Conservation (phyloP, 148 eudicot genomes). For the Rhododendron ovatum region DNA sequence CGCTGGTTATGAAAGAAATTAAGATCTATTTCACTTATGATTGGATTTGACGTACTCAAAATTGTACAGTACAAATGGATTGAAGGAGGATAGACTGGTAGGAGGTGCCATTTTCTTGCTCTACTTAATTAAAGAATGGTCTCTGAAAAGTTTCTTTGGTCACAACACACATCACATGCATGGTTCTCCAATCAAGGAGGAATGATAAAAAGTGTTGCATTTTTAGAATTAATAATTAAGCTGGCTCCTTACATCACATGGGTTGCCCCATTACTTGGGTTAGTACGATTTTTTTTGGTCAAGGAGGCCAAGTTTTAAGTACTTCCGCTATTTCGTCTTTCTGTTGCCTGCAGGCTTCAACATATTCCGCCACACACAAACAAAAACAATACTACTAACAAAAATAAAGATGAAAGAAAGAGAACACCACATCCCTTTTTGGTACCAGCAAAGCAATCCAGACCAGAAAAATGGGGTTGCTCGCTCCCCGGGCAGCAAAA, state of each 20-base stretch:
- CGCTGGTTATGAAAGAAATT: too few relatives aligned
- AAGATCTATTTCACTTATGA: too few relatives aligned
- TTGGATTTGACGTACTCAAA: too few relatives aligned
- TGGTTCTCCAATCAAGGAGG: conserved; percentile 7
- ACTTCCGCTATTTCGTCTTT: neutral
- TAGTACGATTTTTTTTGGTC: neutral
- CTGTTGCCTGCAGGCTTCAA: neutral
- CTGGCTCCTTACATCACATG: neutral
- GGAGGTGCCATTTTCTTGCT: neutral
- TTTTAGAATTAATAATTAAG: neutral
- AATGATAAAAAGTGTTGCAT: neutral
- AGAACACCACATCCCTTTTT: neutral
- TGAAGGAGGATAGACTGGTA: too few relatives aligned
- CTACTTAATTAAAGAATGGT: neutral
- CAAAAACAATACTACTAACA: neutral
- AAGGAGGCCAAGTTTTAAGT: neutral
- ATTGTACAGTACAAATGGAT: too few relatives aligned
- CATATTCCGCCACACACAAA: neutral
- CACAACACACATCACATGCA: neutral
- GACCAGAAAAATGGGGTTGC: neutral
- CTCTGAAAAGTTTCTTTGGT: neutral
- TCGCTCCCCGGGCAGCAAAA: too few relatives aligned
- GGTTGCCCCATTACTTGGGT: neutral
- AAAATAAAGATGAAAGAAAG: neutral
- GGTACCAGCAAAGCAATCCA: neutral